Percentiles rank a stretch among this genome's conserved stretches.
phyloP scores from a whole-genome alignment of 352 stramenopile species.

The Globisporangium heterothallicum region DNA sequence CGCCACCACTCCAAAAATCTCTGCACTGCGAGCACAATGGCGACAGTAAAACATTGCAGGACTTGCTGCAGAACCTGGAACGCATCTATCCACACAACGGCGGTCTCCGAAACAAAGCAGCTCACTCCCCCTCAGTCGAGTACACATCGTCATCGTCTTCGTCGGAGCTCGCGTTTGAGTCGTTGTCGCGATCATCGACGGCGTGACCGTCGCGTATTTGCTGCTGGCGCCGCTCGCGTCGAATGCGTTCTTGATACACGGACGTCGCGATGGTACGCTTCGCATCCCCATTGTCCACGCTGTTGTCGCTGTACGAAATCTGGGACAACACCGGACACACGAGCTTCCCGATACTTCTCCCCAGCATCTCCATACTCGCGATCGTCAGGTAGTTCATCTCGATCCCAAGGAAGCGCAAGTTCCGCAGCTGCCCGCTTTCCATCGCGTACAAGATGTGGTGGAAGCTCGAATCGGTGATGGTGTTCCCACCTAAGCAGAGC shows the following conservation, averaged over 20 bases:
- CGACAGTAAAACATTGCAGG: conserved; percentile 5
- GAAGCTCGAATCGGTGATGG: conserved; percentile 80
- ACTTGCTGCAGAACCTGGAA: too few species aligned
- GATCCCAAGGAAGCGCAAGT: conserved; percentile 72
- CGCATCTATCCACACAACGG: neutral
- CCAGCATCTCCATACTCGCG: conserved; percentile 84
- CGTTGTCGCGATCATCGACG: conserved; percentile 25
- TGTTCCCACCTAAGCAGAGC: conserved; percentile 79
- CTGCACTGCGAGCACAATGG: neutral
- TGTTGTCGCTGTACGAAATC: conserved; percentile 87
- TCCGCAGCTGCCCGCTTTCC: conserved; percentile 56
- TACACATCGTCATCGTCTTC: conserved; percentile 26
- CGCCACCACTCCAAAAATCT: conserved; percentile 1
- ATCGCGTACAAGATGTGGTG: conserved; percentile 79
- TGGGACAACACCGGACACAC: conserved; percentile 75
- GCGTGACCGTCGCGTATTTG: conserved; percentile 31
- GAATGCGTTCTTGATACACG: conserved; percentile 75
- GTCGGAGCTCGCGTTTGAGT: conserved; percentile 20
- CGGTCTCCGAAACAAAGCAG: too few species aligned
- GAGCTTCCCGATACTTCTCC: conserved; percentile 74
- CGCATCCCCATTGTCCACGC: conserved; percentile 61
- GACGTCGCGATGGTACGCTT: conserved; percentile 72
- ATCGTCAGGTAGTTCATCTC: conserved; percentile 84
- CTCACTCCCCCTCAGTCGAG: conserved; percentile 30
- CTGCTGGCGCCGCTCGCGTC: conserved; percentile 45